Evolutionary conservation across 495 filamentous ascomycete species (phyloP), one percentile per base, ranked within the genome.

Genomic region (Hyaloscypha variabilis): DNA sequence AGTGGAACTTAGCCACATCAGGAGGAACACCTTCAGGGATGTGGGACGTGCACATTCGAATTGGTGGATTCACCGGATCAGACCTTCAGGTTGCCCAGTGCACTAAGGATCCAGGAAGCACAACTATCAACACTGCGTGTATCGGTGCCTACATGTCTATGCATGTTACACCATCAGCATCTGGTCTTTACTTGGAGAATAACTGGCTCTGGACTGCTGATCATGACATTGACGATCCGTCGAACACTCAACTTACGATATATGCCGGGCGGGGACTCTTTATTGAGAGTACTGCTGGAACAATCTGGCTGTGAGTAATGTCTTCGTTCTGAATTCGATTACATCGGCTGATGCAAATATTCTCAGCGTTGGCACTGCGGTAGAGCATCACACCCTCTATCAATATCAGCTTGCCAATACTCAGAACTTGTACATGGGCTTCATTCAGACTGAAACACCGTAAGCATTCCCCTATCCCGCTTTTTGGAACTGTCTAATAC

Each of bases 401-500:
- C 91, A 96, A 73, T 96, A 94, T 80, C 90, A 95, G 64, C 79
- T 95, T 67, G 77, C 81, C 58, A 84, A 83, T 54, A 90, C 91
- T 5, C 78, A 84, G 69, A 87, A 91, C 66, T 79, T 94, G 58
- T 89, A 87, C 72, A 87, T 86, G 73, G 89, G 89, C 21, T 85
- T 90, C 74, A 88, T 94, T 71, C 92, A 96, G 70, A 93, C 92
- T 6, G 92, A 96, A 76, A 92, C 92, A 1, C 90, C 90, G 60
- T 87, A 85, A 69, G 64, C 66, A 8, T 13, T n/a, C n/a, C n/a
- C n/a, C n/a, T n/a, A n/a, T n/a, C n/a, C n/a, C n/a, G n/a, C n/a
- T n/a, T n/a, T n/a, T n/a, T n/a, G n/a, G n/a, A n/a, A n/a, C n/a
- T n/a, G n/a, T n/a, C n/a, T n/a, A n/a, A n/a, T n/a, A n/a, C n/a